These are phyloP conservation scores for Diplodia corticola DNA, from an alignment of 2,329 filamentous ascomycete species.

Conservation along the genomic window DNA sequence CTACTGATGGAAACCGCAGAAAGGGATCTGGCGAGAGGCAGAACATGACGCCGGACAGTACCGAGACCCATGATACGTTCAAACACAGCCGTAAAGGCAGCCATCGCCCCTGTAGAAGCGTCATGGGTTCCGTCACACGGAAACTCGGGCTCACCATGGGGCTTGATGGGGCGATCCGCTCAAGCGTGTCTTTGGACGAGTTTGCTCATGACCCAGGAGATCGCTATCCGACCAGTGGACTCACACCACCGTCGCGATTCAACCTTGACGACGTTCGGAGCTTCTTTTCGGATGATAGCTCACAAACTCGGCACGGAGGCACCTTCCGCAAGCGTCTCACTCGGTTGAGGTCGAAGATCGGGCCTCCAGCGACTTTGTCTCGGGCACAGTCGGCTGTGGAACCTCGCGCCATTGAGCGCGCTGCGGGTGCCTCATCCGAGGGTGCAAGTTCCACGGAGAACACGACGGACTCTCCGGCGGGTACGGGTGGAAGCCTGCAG, in stretches of 20 bases:
- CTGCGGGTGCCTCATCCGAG: background rate
- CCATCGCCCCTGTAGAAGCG: constrained; percentile 21
- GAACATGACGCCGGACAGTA: constrained; percentile 2
- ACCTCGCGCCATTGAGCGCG: background rate
- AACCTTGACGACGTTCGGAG: constrained; percentile 43
- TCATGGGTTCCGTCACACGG: constrained; percentile 25
- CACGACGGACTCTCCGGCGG: constrained; percentile 8
- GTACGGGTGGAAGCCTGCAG: constrained; percentile 3
- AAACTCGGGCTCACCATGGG: constrained; percentile 23
- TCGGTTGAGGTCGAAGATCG: constrained; percentile 29
- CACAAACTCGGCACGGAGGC: constrained; percentile 25
- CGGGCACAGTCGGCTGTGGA: constrained; percentile 25
- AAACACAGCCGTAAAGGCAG: constrained; percentile 23
- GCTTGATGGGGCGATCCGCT: background rate
- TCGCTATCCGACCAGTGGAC: constrained; percentile 50
- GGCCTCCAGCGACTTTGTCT: constrained; percentile 21
- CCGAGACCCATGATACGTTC: constrained; percentile 23
- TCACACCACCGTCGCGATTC: constrained; percentile 44
- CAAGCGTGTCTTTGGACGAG: constrained; percentile 2
- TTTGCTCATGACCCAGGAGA: constrained; percentile 38
- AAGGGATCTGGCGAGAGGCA: background rate
- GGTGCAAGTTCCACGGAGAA: background rate
- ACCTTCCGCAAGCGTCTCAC: constrained; percentile 40
- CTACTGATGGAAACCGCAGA: background rate
- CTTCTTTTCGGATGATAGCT: constrained; percentile 46